Evolutionary conservation across 2,329 filamentous ascomycete species (phyloP), one percentile per base, ranked within the genome.

Genomic region (Ambrosiella cleistominuta): DNA sequence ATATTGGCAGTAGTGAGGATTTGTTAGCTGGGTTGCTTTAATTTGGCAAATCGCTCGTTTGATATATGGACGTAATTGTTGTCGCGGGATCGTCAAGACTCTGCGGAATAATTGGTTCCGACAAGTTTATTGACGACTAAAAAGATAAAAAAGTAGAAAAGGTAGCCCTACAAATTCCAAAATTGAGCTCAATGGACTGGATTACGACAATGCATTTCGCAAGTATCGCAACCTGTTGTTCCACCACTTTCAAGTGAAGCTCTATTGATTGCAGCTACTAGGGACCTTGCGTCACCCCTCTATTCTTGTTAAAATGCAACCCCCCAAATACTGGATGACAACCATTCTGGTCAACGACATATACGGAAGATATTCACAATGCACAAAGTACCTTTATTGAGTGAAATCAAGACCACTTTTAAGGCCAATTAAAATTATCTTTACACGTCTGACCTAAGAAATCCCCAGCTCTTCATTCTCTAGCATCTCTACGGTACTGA

Each of bases 281-380:
- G 38, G 38, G 52, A 54, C 15, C 52, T 39, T 42, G 38, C n/a
- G 36, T 53, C 53, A 45, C 57, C 57, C 57, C 57, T 59, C 57
- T 37, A 55, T n/a, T 42, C 27, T 12, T 11, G 57, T 49, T 50
- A 55, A 47, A 40, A 45, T 36, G 27, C 35, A 58, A 36, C 17
- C 38, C 3, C 36, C 1, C 19, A 44, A 5, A 40, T 1, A 12
- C 39, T 60, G 57, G 37, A 59, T 36, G 7, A 19, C 57, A 59
- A 59, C 58, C 47, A 57, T 2, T 13, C 44, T 37, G 47, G 44
- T 4, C 36, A 37, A 49, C 36, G 38, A 15, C 27, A 45, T 37
- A 12, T 11, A 58, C 7, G n/a, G 47, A 52, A 4, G 37, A 15
- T 12, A 45, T 36, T 40, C 37, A 45, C 54, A 49, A 27, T 27